A percentile compares a stretch with the other conserved stretches of the same genome.
Evolutionary conservation across 2,329 filamentous ascomycete genomes (phyloP).

Genomic region (Paraconiothyrium brasiliense): DNA sequence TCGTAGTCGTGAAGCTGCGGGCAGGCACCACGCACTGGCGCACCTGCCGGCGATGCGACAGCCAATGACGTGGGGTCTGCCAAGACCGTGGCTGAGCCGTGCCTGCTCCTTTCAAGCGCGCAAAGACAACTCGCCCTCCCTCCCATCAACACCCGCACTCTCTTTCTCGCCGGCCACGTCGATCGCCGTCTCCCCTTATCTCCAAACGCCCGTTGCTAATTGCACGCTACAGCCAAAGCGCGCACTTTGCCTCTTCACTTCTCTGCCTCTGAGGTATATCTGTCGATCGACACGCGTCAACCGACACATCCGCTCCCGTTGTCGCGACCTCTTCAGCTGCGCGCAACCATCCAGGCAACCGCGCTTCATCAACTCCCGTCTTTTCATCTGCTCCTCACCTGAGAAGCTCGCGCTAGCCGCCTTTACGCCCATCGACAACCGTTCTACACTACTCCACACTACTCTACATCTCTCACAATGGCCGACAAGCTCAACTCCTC

Average conservation of each 20-base stretch:
- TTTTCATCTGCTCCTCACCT: conserved; percentile 23
- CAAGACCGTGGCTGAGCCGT: conserved; percentile 17
- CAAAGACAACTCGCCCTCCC: conserved; percentile 10
- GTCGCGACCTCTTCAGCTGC: conserved; percentile 22
- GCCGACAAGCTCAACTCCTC: conserved; percentile 90
- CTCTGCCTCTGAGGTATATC: neutral
- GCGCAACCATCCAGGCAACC: conserved; percentile 6
- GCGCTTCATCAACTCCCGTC: conserved; percentile 19
- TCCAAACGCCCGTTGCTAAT: conserved; percentile 14
- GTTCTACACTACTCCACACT: conserved; percentile 20
- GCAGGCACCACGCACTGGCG: conserved; percentile 25
- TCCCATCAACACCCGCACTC: conserved; percentile 20
- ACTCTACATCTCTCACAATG: conserved; percentile 34
- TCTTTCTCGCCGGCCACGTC: conserved; percentile 17
- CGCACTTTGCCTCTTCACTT: neutral
- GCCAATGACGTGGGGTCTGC: conserved; percentile 19
- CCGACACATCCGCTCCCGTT: conserved; percentile 12
- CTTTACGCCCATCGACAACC: conserved; percentile 24
- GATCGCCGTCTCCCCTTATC: conserved; percentile 12
- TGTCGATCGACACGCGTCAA: conserved; percentile 2
- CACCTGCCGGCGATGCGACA: conserved; percentile 9
- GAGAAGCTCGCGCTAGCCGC: conserved; percentile 24
- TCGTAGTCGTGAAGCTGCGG: conserved; percentile 30
- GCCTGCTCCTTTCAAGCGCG: conserved; percentile 28
- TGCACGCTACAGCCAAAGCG: conserved; percentile 13